Percentiles rank a stretch among this genome's conserved stretches.
Conservation (phyloP, 345 rosid genomes). For the Isatis tinctoria region DNA sequence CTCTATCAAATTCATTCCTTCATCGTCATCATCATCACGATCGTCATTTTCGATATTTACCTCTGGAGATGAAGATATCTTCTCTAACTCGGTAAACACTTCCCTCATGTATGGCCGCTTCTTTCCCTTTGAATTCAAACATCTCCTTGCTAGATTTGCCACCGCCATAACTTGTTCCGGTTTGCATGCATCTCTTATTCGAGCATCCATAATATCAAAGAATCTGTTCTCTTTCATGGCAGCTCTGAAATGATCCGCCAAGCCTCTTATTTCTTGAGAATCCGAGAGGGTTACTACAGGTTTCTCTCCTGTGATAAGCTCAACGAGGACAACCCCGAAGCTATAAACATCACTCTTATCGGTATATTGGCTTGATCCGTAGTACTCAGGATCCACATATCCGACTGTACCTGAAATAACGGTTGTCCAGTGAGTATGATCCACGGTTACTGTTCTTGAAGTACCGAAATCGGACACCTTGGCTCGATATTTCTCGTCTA, state of each 20-base stretch:
- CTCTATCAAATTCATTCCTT: neutral
- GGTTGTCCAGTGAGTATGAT: slow-evolving; percentile 9
- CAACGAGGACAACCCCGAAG: slow-evolving; percentile 4
- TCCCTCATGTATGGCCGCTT: slow-evolving; percentile 51
- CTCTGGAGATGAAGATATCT: neutral
- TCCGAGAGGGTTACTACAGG: neutral
- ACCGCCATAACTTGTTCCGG: slow-evolving; percentile 7
- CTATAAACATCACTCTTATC: neutral
- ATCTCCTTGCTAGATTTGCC: slow-evolving; percentile 28
- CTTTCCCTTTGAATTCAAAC: slow-evolving; percentile 46
- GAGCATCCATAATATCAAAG: neutral
- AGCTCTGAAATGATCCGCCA: neutral
- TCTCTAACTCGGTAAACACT: slow-evolving; percentile 43
- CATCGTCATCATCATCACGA: neutral
- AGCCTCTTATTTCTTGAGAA: slow-evolving; percentile 7
- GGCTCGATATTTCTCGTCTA: slow-evolving; percentile 5
- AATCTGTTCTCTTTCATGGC: neutral
- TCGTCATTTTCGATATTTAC: neutral
- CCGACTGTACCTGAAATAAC: slow-evolving; percentile 23
- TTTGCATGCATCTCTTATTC: slow-evolving; percentile 4
- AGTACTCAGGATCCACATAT: slow-evolving; percentile 8
- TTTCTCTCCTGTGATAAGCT: neutral
- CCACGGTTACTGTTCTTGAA: neutral
- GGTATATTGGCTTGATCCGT: slow-evolving; percentile 1
- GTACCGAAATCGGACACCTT: neutral